phyloP scores from a whole-genome alignment of 805 yeast genomes.

The Metschnikowia colocasiae region DNA sequence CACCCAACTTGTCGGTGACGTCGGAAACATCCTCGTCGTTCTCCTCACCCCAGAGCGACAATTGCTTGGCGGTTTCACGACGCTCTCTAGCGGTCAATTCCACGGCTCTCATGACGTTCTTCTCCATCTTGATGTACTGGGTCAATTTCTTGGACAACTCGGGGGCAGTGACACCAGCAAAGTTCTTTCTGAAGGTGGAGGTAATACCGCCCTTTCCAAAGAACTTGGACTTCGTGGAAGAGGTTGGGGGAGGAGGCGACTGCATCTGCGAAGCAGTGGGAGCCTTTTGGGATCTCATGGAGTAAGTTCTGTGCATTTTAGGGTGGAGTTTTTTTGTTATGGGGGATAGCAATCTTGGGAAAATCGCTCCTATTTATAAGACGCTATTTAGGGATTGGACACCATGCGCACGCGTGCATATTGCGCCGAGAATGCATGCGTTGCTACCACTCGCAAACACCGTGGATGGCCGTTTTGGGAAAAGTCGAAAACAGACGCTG shows the following conservation, averaged over 20 bases:
- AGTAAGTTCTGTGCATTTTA: slow-evolving; percentile 79
- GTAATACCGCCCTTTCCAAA: slow-evolving; percentile 74
- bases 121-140: slow-evolving; percentile 91
- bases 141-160: slow-evolving; percentile 90
- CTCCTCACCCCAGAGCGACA: slow-evolving; percentile 96
- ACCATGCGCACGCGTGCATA: slow-evolving; percentile 2
- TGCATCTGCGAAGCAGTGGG: slow-evolving; percentile 80
- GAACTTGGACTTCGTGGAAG: slow-evolving; percentile 67
- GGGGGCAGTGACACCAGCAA: slow-evolving; percentile 93
- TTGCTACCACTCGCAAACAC: slow-evolving; percentile 2
- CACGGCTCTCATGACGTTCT: slow-evolving; percentile 89
- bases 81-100: slow-evolving; percentile 93
- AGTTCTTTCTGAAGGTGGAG: slow-evolving; percentile 66
- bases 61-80: slow-evolving; percentile 94
- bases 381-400: slow-evolving; percentile 1
- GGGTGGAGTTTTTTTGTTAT: not conserved
- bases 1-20: slow-evolving; percentile 96
- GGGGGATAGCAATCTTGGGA: slow-evolving; percentile 3
- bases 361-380: slow-evolving; percentile 8
- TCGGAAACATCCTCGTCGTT: slow-evolving; percentile 97
- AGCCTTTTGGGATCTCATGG: slow-evolving; percentile 72
- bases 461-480: not conserved
- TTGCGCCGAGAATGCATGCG: not conserved
- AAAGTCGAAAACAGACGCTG: not conserved
- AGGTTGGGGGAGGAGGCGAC: slow-evolving; percentile 77